Percentiles rank a stretch among this genome's conserved stretches.
Conservation (phyloP, 106 monocot genomes). For the Allium sativum region DNA sequence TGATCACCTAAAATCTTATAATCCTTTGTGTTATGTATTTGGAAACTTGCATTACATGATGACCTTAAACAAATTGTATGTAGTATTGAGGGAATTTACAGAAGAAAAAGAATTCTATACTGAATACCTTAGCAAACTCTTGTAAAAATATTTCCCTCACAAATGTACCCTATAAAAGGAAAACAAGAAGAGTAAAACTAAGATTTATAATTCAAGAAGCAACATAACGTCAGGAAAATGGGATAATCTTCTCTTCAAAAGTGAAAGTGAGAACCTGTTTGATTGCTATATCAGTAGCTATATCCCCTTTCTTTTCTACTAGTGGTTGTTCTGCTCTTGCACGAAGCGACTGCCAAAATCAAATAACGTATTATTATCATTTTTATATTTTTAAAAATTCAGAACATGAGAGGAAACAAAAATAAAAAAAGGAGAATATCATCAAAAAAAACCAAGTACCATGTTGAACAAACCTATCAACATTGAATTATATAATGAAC, state of each 20-base stretch:
- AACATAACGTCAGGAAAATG: too few relatives aligned
- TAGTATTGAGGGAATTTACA: too few relatives aligned
- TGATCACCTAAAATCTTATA: too few relatives aligned
- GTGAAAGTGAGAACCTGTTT: slow-evolving; percentile 74
- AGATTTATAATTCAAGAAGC: too few relatives aligned
- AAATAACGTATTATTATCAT: background rate
- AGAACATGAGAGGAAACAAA: background rate
- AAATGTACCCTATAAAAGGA: slow-evolving; percentile 64
- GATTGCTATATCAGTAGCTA: slow-evolving; percentile 28
- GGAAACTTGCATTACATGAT: background rate
- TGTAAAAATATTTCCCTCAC: slow-evolving; percentile 87
- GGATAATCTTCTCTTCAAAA: slow-evolving; percentile 66
- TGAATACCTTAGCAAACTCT: slow-evolving; percentile 80
- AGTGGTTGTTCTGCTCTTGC: slow-evolving; percentile 61
- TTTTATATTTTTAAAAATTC: too few relatives aligned
- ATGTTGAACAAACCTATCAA: too few relatives aligned
- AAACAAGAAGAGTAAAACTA: too few relatives aligned
- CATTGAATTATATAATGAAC: background rate
- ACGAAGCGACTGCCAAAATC: slow-evolving; percentile 69
- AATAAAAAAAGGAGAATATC: background rate
- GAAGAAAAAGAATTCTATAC: too few relatives aligned
- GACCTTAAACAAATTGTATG: background rate
- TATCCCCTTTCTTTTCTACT: slow-evolving; percentile 19
- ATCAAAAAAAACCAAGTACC: too few relatives aligned
- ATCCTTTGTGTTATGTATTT: background rate